Base-by-base conservation (phyloP, 163 green algal species). In the Chlorella variabilis region DNA sequence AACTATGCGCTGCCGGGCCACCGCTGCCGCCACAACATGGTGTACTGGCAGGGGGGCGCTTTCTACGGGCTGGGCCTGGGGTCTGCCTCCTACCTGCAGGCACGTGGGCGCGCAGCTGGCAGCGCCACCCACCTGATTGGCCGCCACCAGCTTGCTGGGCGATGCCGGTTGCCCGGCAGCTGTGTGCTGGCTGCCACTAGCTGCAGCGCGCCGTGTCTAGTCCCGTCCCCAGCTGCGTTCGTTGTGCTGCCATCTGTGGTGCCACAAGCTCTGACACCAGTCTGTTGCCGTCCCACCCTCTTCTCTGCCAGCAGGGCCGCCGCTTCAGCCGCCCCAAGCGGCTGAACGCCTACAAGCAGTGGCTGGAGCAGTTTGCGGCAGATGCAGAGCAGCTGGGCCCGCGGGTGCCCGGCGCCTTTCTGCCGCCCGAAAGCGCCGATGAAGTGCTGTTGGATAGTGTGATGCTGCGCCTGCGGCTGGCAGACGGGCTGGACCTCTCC, bases 31-130 rank as follows among this genome's bases (percentile, higher is more conserved):
- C 96, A 99, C 88, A 99, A 99, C 89, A 81, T 92, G 81, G 89
- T 92, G 0, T 99, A 99, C 85, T 99, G 96, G 96, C 31, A 69
- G 33, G 85, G 87, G 3, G 34, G 33, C 33, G 85, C 89, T 1
- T 99, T 93, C 83, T 94, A 97, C 84, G 97, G 84, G 13, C 98
- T 98, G 86, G 97, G 97, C 45, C 69, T 98, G 36, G 95, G 96
- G 1, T 93, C 94, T 1, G 90, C 96, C 0, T 98, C 94, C 1
- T 97, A 95, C 83, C 69, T 97, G 31, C 34, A 85, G 56, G 88
- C 90, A 38, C 9, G 18, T 34, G 62, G 85, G 29, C 83, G 92
- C 2, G 91, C 39, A 56, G n/a, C n/a, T n/a, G n/a, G n/a, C n/a
- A n/a, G n/a, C n/a, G n/a, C n/a, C n/a, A n/a, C n/a, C n/a, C n/a